Base-by-base conservation (phyloP, 1,284 basidiomycete species). In the Exobasidium cylindrosporum region DNA sequence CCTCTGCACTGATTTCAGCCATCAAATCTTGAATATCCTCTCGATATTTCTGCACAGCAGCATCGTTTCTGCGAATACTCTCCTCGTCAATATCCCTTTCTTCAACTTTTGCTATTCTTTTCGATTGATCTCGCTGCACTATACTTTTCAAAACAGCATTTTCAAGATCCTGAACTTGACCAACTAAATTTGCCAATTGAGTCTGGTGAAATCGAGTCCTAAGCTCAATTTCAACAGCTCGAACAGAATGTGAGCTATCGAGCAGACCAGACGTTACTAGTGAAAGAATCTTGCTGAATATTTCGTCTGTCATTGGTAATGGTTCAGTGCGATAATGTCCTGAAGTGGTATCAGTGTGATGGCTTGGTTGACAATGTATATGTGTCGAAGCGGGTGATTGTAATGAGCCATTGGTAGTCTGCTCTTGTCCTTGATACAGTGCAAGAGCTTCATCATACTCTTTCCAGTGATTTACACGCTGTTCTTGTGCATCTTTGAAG, bases 361-460 rank as follows among this genome's bases (percentile, higher is more conserved):
- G n/a, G 47, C 47, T 31, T 24, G 7, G 7, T 50, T 14, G 7
- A 7, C 10, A 7, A 7, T 7, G 10, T 54, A 24, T 10, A 43
- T 6, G 10, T 54, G 52, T 7, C 17, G 52, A 5, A 43, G n/a
- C 29, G 11, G 14, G 13, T 55, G 53, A 23, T 2, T 3, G 2
- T 21, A 24, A 24, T 4, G n/a, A 24, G 26, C 28, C 21, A 4
- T 26, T 44, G 14, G n/a, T 50, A 6, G 47, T 24, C 14, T 24
- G n/a, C 10, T 7, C 7, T 17, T 40, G 35, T 17, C 17, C 10
- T 56, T 67, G 52, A 32, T 65, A 69, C 7, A 54, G 62, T 2
- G 58, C 52, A 21, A 73, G 61, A 0, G 69, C 70, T 58, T 73
- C 70, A 21, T 73, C 68, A 67, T 73, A 73, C 50, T 73, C 70